Percentiles rank a stretch among this genome's conserved stretches.
These are phyloP conservation scores for Beauveria medogensis DNA, from an alignment of 2,329 filamentous ascomycete species.

Conservation along the genomic window DNA sequence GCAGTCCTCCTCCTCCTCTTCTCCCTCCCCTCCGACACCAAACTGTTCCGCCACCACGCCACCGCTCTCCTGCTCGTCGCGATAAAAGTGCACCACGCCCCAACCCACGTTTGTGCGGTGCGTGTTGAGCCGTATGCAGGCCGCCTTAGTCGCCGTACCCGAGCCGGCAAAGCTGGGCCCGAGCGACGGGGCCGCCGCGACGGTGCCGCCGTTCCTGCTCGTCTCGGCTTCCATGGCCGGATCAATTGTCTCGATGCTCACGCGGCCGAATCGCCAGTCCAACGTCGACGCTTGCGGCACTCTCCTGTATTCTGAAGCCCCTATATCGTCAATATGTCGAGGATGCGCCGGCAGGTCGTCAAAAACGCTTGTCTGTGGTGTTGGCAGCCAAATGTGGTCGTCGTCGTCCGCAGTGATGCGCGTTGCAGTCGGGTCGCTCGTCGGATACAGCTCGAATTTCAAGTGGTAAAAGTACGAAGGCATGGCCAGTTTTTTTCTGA, in stretches of 20 bases:
- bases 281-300: no score
- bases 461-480: constrained; percentile 57
- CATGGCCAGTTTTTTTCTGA: constrained; percentile 31
- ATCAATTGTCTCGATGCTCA: constrained; percentile 76
- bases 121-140: constrained; percentile 63
- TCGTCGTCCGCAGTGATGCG: constrained; percentile 15
- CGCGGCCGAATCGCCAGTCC: constrained; percentile 77
- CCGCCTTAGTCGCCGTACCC: constrained; percentile 74
- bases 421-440: constrained; percentile 26
- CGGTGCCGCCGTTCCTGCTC: constrained; percentile 25
- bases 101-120: constrained; percentile 74
- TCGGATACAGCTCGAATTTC: constrained; percentile 57
- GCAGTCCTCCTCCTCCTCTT: constrained; percentile 48
- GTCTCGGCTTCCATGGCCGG: constrained; percentile 37
- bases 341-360: constrained; percentile 46
- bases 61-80: constrained; percentile 69
- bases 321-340: constrained; percentile 13
- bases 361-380: constrained; percentile 42
- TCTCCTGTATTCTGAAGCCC: neutral
- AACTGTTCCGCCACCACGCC: constrained; percentile 32
- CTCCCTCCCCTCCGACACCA: constrained; percentile 15
- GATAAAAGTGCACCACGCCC: constrained; percentile 90
- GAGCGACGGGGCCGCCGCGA: constrained; percentile 43
- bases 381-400: constrained; percentile 42
- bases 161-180: constrained; percentile 48